Evolutionary conservation across 345 rosid genomes (phyloP), one percentile per base, ranked within the genome.

Genomic region (Cochlearia excelsa): DNA sequence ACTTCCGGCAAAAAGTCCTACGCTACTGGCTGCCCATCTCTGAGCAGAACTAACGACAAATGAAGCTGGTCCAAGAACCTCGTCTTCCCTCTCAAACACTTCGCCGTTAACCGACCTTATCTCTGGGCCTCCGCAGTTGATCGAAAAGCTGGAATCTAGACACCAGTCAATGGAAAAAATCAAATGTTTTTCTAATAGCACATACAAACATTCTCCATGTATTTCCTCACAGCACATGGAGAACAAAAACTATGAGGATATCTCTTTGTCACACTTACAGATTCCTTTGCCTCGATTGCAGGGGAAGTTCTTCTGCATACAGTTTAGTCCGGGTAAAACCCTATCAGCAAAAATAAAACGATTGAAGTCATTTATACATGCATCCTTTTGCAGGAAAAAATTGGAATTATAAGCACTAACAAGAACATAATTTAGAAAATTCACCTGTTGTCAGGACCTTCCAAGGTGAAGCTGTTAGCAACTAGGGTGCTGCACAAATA

Each of bases 41-140:
- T 39, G 16, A 2, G 57, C 35, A 54, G 57, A 59, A 38, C 80
- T 69, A 30, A 86, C 83, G 9, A 70, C 56, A 66, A 76, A 84
- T 0, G 94, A 61, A 34, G 89, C 82, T 23, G 88, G 75, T 57
- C 91, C 89, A 63, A 84, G 82, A 9, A 69, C 59, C 56, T 3
- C 65, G 16, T 81, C 62, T 6, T 86, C 91, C 39, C 51, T 73
- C 67, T 88, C 89, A 42, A 61, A 86, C 45, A 59, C 30, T 11
- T 65, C 68, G 46, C 70, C 56, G 42, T 47, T 59, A 5, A 74
- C 73, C 5, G 84, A 75, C 26, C 45, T 70, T 58, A 75, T 72
- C 66, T 52, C 64, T 56, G 80, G 84, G 69, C 95, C 97, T 41
- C 95, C 88, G 44, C 81, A 77, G 55, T 90, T 86, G 40, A 84